Evolutionary conservation across 345 rosid species (phyloP).

Genomic region (Salix brachista): DNA sequence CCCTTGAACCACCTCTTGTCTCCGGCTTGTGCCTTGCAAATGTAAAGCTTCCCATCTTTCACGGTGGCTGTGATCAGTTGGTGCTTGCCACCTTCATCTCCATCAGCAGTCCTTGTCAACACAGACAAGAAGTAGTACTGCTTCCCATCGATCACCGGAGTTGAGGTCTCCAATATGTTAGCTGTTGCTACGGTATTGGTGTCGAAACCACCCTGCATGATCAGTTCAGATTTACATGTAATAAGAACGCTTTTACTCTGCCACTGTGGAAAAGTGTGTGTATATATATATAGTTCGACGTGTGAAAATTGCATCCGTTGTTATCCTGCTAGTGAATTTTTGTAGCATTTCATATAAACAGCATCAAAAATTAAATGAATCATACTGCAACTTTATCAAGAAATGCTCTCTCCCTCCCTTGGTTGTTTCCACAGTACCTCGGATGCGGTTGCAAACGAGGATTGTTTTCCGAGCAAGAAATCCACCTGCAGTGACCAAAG

Average conservation of each 20-base stretch:
- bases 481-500: conserved; percentile 47
- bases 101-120: conserved; percentile 94
- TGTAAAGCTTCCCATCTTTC: conserved; percentile 69
- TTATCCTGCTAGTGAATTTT: background rate
- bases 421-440: conserved; percentile 50
- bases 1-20: conserved; percentile 99
- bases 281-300: no score
- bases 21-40: conserved; percentile 95
- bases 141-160: conserved; percentile 41
- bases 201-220: conserved; percentile 79
- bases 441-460: conserved; percentile 58
- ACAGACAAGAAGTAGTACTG: conserved; percentile 61
- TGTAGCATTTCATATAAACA: background rate
- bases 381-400: background rate
- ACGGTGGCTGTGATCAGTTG: conserved; percentile 70
- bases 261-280: background rate
- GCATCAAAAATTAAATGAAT: background rate
- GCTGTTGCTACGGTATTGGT: conserved; percentile 66
- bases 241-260: background rate
- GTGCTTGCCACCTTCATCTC: conserved; percentile 96
- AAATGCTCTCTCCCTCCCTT: background rate
- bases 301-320: background rate
- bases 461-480: conserved; percentile 83
- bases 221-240: background rate
- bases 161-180: conserved; percentile 62